phyloP scores from a whole-genome alignment of 2,329 filamentous ascomycete species.

The Clonostachys solani region DNA sequence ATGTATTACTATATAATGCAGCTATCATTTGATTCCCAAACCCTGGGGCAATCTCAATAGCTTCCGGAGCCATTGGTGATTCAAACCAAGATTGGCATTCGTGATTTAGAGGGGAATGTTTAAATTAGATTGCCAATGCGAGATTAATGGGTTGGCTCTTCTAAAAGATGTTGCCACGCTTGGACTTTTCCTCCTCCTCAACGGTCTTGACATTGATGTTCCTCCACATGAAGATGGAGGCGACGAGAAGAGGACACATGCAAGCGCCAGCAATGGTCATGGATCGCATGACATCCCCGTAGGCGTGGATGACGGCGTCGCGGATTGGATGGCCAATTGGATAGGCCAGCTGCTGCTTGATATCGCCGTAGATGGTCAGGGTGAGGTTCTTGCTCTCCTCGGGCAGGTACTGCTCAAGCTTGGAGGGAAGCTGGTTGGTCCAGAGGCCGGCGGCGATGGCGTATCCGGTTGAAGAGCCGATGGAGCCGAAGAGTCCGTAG shows the following conservation, averaged over 20 bases:
- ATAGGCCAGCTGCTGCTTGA: conserved; percentile 52
- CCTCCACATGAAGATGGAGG: conserved; percentile 41
- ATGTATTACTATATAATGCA: too few species aligned
- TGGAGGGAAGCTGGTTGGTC: conserved; percentile 53
- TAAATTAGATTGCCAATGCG: too few species aligned
- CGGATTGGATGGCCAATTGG: conserved; percentile 42
- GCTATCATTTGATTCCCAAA: too few species aligned
- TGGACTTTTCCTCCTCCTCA: too few species aligned
- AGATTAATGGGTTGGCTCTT: too few species aligned
- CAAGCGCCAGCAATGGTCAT: too few species aligned
- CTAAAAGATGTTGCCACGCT: too few species aligned
- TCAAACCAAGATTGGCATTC: too few species aligned
- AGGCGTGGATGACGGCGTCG: conserved; percentile 54
- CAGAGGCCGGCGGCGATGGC: conserved; percentile 62
- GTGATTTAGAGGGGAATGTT: too few species aligned
- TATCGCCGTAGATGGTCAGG: conserved; percentile 37
- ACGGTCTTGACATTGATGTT: conserved; percentile 40
- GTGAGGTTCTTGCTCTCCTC: conserved; percentile 13
- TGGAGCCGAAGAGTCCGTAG: conserved; percentile 53
- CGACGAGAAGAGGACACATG: conserved; percentile 36
- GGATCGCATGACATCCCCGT: conserved; percentile 46
- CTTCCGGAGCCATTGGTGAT: too few species aligned
- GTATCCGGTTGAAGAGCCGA: conserved; percentile 56
- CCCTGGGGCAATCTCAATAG: too few species aligned
- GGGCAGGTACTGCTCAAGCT: conserved; percentile 45